Evolutionary conservation across 2,329 filamentous ascomycete genomes (phyloP).

Genomic region (Periglandula ipomoeae): DNA sequence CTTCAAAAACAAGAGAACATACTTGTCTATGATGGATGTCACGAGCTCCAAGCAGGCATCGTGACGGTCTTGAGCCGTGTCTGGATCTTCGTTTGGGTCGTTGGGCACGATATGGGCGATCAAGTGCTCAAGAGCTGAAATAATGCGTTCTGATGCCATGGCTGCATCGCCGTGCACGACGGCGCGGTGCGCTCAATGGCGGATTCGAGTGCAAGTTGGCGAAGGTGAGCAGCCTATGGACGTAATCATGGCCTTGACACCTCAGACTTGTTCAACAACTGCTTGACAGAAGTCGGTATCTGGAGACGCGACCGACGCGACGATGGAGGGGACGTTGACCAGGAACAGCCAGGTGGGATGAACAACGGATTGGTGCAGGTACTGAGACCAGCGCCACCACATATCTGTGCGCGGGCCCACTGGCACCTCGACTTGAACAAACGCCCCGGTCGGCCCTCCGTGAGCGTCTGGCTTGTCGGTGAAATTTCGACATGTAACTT

Average conservation of each 20-base stretch:
- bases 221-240: too few species aligned
- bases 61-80: slow-evolving; percentile 58
- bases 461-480: slow-evolving; percentile 17
- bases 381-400: slow-evolving; percentile 9
- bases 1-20: slow-evolving; percentile 7
- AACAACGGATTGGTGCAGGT: slow-evolving; percentile 12
- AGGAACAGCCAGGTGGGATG: slow-evolving; percentile 7
- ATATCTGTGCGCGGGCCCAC: too few species aligned
- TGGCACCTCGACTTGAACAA: neutral
- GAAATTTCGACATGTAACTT: slow-evolving; percentile 19
- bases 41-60: slow-evolving; percentile 49
- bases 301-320: slow-evolving; percentile 19
- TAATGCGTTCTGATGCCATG: slow-evolving; percentile 59
- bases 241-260: too few species aligned
- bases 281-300: neutral
- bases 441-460: neutral
- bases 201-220: neutral
- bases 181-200: neutral
- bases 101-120: slow-evolving; percentile 65
- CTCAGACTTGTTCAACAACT: too few species aligned
- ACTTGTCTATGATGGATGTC: slow-evolving; percentile 44
- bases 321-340: slow-evolving; percentile 7
- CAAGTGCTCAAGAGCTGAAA: slow-evolving; percentile 70
- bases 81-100: slow-evolving; percentile 56
- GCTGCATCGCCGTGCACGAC: slow-evolving; percentile 34